phyloP scores from a whole-genome alignment of 2,329 filamentous ascomycete genomes.

The Nigrospora sphaerica region DNA sequence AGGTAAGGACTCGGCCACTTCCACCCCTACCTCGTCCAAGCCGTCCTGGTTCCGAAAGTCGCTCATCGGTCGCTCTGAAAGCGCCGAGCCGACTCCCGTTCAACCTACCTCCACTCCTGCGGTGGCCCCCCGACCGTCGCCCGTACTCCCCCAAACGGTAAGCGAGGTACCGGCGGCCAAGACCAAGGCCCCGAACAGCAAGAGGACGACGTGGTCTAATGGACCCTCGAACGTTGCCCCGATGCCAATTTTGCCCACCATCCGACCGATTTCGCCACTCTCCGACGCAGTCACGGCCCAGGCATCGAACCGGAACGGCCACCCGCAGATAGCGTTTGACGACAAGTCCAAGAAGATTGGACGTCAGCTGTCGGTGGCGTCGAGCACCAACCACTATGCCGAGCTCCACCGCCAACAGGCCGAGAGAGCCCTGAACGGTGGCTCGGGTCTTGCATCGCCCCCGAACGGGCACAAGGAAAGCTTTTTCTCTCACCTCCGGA shows the following conservation, averaged over 20 bases:
- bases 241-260: slow-evolving; percentile 93
- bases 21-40: slow-evolving; percentile 63
- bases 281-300: slow-evolving; percentile 89
- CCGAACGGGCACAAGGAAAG: slow-evolving; percentile 81
- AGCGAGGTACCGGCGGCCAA: slow-evolving; percentile 34
- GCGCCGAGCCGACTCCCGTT: slow-evolving; percentile 50
- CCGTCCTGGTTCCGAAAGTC: slow-evolving; percentile 97
- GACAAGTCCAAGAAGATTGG: slow-evolving; percentile 88
- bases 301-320: slow-evolving; percentile 57
- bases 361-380: slow-evolving; percentile 85
- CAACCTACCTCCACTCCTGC: slow-evolving; percentile 40
- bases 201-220: slow-evolving; percentile 91
- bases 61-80: slow-evolving; percentile 73
- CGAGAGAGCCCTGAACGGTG: slow-evolving; percentile 81
- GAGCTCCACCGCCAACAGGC: slow-evolving; percentile 87
- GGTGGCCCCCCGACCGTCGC: slow-evolving; percentile 26
- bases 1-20: slow-evolving; percentile 53
- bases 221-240: slow-evolving; percentile 74
- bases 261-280: slow-evolving; percentile 91
- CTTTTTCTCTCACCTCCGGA: slow-evolving; percentile 95
- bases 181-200: slow-evolving; percentile 51
- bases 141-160: slow-evolving; percentile 17
- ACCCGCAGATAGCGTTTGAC: slow-evolving; percentile 32
- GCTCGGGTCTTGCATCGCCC: slow-evolving; percentile 67
- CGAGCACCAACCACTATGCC: slow-evolving; percentile 86